These are phyloP conservation scores for Chenopodium quinoa DNA, from an alignment of 148 eudicot genomes.

Conservation along the genomic window DNA sequence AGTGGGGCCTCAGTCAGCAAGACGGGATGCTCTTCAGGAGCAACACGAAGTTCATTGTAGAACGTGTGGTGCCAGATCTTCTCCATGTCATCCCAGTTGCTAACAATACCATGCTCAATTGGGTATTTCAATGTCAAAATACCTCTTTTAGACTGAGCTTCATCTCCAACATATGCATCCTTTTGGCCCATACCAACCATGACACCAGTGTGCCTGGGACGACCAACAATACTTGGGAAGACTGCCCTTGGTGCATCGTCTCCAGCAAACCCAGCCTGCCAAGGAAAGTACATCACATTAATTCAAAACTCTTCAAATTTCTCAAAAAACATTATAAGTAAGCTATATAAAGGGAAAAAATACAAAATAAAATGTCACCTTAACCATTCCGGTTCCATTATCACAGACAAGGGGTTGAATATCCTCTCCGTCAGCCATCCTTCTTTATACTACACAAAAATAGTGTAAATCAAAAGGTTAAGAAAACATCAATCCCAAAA, in stretches of 20 bases:
- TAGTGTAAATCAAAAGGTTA: not conserved
- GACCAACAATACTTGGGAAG: slow-evolving; percentile 38
- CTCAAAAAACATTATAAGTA: not conserved
- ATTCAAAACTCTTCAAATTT: not conserved
- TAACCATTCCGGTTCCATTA: slow-evolving; percentile 41
- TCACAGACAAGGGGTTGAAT: slow-evolving; percentile 40
- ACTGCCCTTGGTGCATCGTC: slow-evolving; percentile 37
- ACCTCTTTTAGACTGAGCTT: slow-evolving; percentile 39
- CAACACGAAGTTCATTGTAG: slow-evolving; percentile 66
- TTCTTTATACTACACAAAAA: slow-evolving; percentile 19
- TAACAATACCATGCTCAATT: slow-evolving; percentile 54
- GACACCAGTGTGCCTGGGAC: slow-evolving; percentile 36
- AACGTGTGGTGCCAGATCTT: slow-evolving; percentile 70
- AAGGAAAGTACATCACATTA: not conserved
- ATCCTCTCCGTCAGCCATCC: slow-evolving; percentile 34
- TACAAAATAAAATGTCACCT: slow-evolving; percentile 10
- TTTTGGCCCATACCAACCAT: slow-evolving; percentile 41
- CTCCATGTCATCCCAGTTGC: slow-evolving; percentile 67
- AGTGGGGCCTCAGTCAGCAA: slow-evolving; percentile 60
- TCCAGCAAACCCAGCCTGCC: slow-evolving; percentile 35
- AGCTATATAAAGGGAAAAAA: not conserved
- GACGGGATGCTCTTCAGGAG: slow-evolving; percentile 64
- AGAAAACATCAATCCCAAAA: not conserved
- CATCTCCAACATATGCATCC: slow-evolving; percentile 39
- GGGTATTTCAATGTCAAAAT: slow-evolving; percentile 39